Base-by-base conservation (phyloP, 2,329 filamentous ascomycete species). In the Madurella fahalii region DNA sequence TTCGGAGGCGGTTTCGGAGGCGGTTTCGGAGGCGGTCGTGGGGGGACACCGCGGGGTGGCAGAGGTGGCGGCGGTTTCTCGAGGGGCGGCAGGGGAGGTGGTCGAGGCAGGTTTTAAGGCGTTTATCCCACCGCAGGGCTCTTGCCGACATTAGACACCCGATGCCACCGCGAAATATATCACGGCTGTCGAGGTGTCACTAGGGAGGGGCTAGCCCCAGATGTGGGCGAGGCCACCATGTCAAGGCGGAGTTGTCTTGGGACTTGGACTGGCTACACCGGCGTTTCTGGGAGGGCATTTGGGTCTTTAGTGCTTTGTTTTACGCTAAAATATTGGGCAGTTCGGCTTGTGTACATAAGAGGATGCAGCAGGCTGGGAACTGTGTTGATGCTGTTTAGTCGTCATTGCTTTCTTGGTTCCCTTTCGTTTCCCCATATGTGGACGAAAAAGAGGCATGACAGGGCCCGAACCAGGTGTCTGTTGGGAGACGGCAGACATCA, bases 21-120 rank as follows among this genome's bases (percentile, higher is more conserved):
- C 45, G 54, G 64, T 32, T 56, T 65, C 18, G 60, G 64, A 16
- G 62, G 64, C 17, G 61, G 61, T 18, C 61, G 64, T 31, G 53
- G 50, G 5, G 54, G 54, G 40, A 42, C 47, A 7, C 41, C 41
- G 37, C 40, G 54, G 11, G 54, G 59, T 31, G 54, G 59, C 17
- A 48, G 59, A 18, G 77, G 76, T 60, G 71, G 72, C 57, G 66
- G 68, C 45, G 65, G 64, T 54, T 59, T 59, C 52, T 59, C 57
- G 15, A 52, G 57, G 7, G 57, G 57, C 11, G 55, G 58, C 34
- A 48, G 55, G 17, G 56, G 56, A 16, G 40, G 46, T 42, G 53
- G 56, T 30, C 53, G 58, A 12, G 56, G 56, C 34, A 54, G 56
- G 52, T 54, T 47, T 20, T 58, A 55, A 50, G 48, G 5, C 12